These are phyloP conservation scores for Pelargonium cotyledonis DNA, from an alignment of 441 rosid species.

Conservation along the genomic window DNA sequence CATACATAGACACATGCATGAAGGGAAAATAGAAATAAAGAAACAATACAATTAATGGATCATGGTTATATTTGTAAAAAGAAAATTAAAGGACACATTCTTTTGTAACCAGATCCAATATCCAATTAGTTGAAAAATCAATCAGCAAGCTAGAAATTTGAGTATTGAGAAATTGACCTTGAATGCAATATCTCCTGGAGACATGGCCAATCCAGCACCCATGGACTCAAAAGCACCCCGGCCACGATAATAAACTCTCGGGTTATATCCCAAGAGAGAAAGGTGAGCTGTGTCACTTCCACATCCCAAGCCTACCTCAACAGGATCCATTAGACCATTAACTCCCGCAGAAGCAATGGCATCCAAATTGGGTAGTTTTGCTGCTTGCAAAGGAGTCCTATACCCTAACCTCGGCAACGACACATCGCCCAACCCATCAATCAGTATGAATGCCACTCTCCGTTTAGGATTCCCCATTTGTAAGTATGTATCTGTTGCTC, in stretches of 20 bases:
- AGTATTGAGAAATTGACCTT: background rate
- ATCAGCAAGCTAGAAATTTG: background rate
- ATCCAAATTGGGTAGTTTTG: conserved; percentile 62
- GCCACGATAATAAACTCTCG: conserved; percentile 79
- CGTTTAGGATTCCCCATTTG: conserved; percentile 39
- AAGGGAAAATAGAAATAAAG: background rate
- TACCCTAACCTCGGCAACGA: conserved; percentile 65
- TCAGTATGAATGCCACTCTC: conserved; percentile 78
- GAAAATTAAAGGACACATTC: background rate
- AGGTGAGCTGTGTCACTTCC: conserved; percentile 99
- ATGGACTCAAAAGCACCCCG: conserved; percentile 95
- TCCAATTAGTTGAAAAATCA: background rate
- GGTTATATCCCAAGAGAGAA: conserved; percentile 84
- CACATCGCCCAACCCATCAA: conserved; percentile 90
- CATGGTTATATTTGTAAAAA: background rate
- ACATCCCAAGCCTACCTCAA: conserved; percentile 92
- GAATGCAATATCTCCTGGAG: background rate
- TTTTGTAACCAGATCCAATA: background rate
- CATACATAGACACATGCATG: background rate
- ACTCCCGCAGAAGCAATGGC: conserved; percentile 82
- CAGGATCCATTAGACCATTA: conserved; percentile 95
- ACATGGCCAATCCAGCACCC: conserved; percentile 48
- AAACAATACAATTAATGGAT: background rate
- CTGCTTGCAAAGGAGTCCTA: conserved; percentile 76
- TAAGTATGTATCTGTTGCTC: too few species aligned